phyloP scores from a whole-genome alignment of 306 rosid genomes.

The Malus fusca region DNA sequence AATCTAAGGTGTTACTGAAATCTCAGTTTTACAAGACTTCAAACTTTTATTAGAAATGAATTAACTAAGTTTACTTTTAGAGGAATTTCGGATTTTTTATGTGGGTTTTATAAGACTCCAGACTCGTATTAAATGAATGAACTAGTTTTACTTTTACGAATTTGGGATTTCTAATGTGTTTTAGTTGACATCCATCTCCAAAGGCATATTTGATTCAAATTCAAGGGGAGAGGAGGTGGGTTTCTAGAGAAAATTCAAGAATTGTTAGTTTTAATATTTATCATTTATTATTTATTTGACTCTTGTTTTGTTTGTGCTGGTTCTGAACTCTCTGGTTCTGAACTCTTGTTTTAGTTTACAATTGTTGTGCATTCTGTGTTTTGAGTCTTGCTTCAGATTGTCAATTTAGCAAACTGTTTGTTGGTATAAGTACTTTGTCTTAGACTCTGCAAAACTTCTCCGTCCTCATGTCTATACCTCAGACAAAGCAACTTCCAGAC shows the following conservation, averaged over 20 bases:
- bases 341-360: no score
- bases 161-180: not conserved
- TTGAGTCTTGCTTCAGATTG: not conserved
- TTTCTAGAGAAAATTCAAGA: not conserved
- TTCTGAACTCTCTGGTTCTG: not conserved
- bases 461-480: not conserved
- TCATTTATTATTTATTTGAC: not conserved
- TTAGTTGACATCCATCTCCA: slow-evolving; percentile 9
- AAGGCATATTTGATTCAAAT: slow-evolving; percentile 9
- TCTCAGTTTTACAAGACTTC: not conserved
- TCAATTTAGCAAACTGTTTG: not conserved
- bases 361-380: not conserved
- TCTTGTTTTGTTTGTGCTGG: not conserved
- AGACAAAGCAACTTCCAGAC: not conserved
- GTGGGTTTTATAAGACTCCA: no score
- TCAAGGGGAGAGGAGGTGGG: slow-evolving; percentile 20
- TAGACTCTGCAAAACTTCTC: not conserved
- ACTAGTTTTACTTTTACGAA: no score
- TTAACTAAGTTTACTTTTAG: not conserved
- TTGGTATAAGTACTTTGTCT: not conserved
- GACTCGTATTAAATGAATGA: no score
- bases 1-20: not conserved
- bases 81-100: no score
- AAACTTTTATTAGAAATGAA: not conserved
- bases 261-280: not conserved